phyloP scores from a whole-genome alignment of 345 rosid genomes.

The Linum tenue region DNA sequence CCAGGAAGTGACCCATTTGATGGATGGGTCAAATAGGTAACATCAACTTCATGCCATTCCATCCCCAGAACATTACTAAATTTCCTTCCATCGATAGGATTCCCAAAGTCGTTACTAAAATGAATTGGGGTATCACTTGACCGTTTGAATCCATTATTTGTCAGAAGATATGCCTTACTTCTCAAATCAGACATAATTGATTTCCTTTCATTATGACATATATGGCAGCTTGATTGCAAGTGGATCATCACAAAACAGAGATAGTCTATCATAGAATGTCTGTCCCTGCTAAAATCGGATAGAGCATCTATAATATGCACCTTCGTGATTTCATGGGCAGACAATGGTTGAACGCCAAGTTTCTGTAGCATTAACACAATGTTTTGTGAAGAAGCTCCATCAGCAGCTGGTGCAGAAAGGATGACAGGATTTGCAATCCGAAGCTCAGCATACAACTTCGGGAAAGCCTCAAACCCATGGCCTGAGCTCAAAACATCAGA shows the following conservation, averaged over 20 bases:
- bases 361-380: conserved; percentile 47
- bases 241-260: conserved; percentile 82
- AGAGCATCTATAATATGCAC: conserved; percentile 66
- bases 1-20: conserved; percentile 33
- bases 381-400: conserved; percentile 31
- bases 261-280: conserved; percentile 53
- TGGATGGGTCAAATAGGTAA: conserved; percentile 61
- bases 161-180: conserved; percentile 52
- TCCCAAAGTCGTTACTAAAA: conserved; percentile 60
- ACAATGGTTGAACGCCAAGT: conserved; percentile 66
- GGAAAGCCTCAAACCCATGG: conserved; percentile 52
- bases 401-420: conserved; percentile 37
- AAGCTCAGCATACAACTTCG: conserved; percentile 60
- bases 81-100: conserved; percentile 39
- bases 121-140: conserved; percentile 51
- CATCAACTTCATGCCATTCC: conserved; percentile 73
- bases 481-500: conserved; percentile 36
- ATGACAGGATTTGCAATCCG: conserved; percentile 56
- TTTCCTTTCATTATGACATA: conserved; percentile 58
- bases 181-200: conserved; percentile 49
- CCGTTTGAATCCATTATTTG: conserved; percentile 63
- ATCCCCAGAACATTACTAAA: conserved; percentile 40
- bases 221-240: conserved; percentile 57
- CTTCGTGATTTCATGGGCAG: conserved; percentile 82
- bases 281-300: conserved; percentile 29